Base-by-base conservation (phyloP, 192 early-diverging fungal species). In the Paraglomus brasilianum region DNA sequence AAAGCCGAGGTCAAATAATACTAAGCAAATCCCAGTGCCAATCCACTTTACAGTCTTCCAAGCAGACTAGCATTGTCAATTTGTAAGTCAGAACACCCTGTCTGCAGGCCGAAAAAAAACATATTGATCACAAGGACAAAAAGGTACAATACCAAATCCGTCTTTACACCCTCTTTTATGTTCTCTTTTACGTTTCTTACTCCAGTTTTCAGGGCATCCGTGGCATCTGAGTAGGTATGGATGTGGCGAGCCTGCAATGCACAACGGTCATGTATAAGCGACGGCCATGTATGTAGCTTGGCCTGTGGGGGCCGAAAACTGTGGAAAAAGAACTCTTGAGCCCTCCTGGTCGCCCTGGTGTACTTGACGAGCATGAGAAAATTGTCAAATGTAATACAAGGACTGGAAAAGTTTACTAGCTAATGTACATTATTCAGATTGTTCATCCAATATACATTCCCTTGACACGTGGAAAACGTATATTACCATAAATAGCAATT, bases 61-160 rank as follows among this genome's bases (percentile, higher is more conserved):
- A 60, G 58, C 15, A 0, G 58, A 44, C 58, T 42, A 60, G 40
- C 0, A 42, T 44, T 60, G 58, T 19, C 41, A 60, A 42, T n/a
- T 1, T 60, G 41, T 60, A 60, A 60, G 58, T 60, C 15, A 60
- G 58, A 60, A 60, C 58, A 60, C 58, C 41, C n/a, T 0, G 51
- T 21, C 51, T 53, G 51, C 51, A 53, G 19, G 17, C 51, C 2
- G 41, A 60, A 60, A 60, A 60, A 60, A 43, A 44, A 60, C 15
- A 60, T 60, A 53, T 55, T 55, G 19, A 55, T 55, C 21, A 61
- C 42, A 61, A 61, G 42, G 42, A 45, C 42, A 61, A 61, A 61
- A 44, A 43, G 4, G 0, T 45, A 61, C 59, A 61, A 44, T 45
- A 61, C 59, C 39, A 61, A 61, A 45, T 61, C 17, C 19, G 0